Evolutionary conservation across 371 early-diverging fungal species (phyloP), one percentile per base, ranked within the genome.

Genomic region (Capillidium rhysosporum): DNA sequence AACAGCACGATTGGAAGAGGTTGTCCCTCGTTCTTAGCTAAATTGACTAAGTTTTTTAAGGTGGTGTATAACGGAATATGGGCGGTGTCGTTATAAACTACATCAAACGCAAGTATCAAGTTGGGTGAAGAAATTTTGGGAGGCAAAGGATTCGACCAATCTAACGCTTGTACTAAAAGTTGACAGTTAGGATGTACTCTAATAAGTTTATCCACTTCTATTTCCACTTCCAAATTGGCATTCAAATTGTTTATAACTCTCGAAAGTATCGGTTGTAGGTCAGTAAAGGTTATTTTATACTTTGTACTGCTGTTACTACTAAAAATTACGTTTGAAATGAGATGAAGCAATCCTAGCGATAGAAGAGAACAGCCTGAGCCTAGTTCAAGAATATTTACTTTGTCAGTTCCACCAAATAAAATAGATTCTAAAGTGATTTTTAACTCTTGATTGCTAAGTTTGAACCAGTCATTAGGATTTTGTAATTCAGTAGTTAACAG

Each of bases 71-170:
- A 31, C 18, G 34, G 49, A 2, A 30, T 12, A 23, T 49, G 34
- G 20, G 49, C 34, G n/a, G 29, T 23, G 31, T 49, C 21, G 23
- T 49, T 49, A 21, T 49, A 49, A 2, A 49, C 34, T 5, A 49
- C 49, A 49, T 49, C 49, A 49, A 30, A 49, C 16, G 49, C 49
- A 14, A 49, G 12, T 31, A 49, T 49, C 34, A 34, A 34, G 34
- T 18, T 18, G 3, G 41, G 10, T 41, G 41, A n/a, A 3, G 41
- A 3, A 9, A 41, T 10, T 9, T 41, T n/a, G 20, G n/a, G 20
- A 34, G 10, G 10, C n/a, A 20, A n/a, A n/a, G n/a, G 20, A n/a
- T n/a, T 41, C 3, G n/a, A 20, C n/a, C 10, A 41, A 20, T 41
- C 10, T 4, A n/a, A 41, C 4, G 41, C 41, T 10, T 5, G 4